phyloP scores from a whole-genome alignment of 129 eudicot genomes.

The Tagetes patula region DNA sequence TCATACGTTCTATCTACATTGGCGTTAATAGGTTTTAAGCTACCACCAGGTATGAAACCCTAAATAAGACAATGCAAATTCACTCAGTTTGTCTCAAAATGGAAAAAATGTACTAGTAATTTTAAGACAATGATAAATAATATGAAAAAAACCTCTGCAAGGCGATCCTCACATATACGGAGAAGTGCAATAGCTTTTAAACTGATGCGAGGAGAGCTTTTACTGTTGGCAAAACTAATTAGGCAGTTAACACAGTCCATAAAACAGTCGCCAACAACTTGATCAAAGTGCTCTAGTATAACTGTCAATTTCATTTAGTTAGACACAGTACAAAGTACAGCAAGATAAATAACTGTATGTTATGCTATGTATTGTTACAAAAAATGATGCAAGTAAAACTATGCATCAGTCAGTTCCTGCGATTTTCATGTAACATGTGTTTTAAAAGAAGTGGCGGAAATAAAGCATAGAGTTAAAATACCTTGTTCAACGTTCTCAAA shows the following conservation, averaged over 20 bases:
- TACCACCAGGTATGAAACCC: constrained; percentile 92
- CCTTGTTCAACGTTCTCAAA: constrained; percentile 98
- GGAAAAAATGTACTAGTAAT: background rate
- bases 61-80: constrained; percentile 26
- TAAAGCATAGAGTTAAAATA: constrained; percentile 20
- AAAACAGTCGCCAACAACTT: constrained; percentile 87
- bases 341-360: constrained; percentile 2
- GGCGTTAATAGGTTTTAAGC: constrained; percentile 56
- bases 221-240: constrained; percentile 86
- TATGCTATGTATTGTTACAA: background rate
- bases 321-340: constrained; percentile 25
- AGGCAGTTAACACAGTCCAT: constrained; percentile 93
- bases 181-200: constrained; percentile 96
- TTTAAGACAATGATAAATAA: background rate
- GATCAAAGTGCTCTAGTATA: constrained; percentile 91
- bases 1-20: constrained; percentile 51
- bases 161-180: constrained; percentile 98
- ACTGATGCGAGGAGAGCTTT: constrained; percentile 79
- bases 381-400: background rate
- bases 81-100: background rate
- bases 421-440: background rate
- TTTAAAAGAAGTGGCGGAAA: background rate
- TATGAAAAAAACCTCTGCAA: constrained; percentile 75
- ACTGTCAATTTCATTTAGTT: constrained; percentile 49
- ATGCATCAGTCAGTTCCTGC: background rate